Conservation (phyloP, 2,329 filamentous ascomycete genomes). For the Calonectria pauciramosa region DNA sequence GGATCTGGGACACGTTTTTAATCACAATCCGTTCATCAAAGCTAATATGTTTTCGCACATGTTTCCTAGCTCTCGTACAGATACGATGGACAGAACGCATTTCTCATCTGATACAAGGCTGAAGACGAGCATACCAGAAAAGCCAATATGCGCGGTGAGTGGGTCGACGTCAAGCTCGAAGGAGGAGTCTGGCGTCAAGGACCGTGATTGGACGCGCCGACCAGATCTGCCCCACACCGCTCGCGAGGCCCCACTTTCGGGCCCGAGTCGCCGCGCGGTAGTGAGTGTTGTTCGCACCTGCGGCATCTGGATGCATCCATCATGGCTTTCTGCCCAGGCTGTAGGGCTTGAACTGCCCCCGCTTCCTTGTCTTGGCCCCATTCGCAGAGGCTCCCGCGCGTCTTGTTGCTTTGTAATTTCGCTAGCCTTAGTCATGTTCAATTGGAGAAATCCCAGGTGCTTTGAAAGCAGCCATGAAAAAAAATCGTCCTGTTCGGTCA, state of each 20-base stretch:
- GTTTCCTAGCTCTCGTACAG: not conserved
- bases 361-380: not conserved
- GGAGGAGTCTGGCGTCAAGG: constrained; percentile 23
- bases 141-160: not conserved
- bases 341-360: not conserved
- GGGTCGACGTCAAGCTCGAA: not conserved
- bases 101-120: not conserved
- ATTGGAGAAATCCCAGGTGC: not conserved
- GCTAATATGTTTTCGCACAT: not conserved
- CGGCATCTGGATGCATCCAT: not conserved
- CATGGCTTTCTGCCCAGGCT: not conserved
- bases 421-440: not conserved
- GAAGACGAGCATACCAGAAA: not conserved
- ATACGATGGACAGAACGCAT: not conserved
- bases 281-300: not conserved
- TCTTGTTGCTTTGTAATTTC: constrained; percentile 7
- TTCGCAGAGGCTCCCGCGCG: not conserved
- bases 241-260: not conserved
- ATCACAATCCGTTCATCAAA: not conserved
- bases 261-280: constrained; percentile 23
- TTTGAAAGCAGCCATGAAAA: constrained; percentile 23
- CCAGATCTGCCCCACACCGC: not conserved
- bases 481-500: not conserved
- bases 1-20: not conserved
- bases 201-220: constrained; percentile 22